These are phyloP conservation scores for Abrus precatorius DNA, from an alignment of 306 rosid species.

Conservation along the genomic window DNA sequence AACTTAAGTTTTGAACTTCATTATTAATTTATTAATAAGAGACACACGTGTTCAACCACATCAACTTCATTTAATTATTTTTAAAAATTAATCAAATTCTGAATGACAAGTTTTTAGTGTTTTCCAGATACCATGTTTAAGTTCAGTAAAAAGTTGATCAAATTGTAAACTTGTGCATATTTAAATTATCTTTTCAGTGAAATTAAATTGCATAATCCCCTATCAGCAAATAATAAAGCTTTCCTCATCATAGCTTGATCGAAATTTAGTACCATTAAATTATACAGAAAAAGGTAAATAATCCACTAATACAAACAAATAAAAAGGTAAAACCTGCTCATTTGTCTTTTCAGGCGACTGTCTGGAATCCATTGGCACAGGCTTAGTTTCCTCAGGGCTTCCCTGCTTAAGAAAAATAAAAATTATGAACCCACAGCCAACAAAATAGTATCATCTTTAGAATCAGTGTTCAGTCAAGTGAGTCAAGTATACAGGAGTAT, in stretches of 20 bases:
- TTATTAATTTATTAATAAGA: neutral
- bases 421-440: conserved; percentile 13
- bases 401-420: conserved; percentile 49
- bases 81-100: neutral
- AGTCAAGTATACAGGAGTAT: conserved; percentile 31
- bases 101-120: neutral
- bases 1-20: conserved; percentile 20
- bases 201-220: conserved; percentile 32
- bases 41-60: neutral
- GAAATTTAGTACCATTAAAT: conserved; percentile 2
- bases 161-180: neutral
- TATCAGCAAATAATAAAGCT: conserved; percentile 36
- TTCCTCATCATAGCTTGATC: neutral
- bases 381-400: conserved; percentile 64
- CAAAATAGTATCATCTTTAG: conserved; percentile 11
- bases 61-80: neutral
- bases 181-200: conserved; percentile 28
- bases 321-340: conserved; percentile 59
- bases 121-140: neutral
- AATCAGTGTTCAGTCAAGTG: conserved; percentile 31
- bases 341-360: conserved; percentile 46
- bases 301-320: neutral
- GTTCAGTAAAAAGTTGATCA: neutral
- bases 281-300: neutral
- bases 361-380: conserved; percentile 51